Conservation (phyloP, 2,329 filamentous ascomycete species). For the Microsporum canis region DNA sequence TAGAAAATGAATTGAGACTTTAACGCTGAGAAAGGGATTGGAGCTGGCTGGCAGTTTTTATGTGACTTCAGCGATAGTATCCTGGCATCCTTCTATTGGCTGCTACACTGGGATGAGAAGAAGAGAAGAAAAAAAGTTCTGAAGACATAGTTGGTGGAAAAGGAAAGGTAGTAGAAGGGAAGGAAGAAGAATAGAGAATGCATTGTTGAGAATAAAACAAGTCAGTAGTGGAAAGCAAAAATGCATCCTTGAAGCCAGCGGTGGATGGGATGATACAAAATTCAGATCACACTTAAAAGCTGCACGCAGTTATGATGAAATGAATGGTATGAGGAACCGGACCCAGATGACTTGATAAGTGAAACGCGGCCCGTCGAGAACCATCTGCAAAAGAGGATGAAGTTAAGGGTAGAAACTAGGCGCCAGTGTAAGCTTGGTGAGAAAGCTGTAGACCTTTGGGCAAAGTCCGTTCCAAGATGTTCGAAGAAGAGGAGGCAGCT, state of each 20-base stretch:
- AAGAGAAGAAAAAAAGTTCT: background rate
- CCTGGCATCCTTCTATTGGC: background rate
- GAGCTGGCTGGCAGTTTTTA: background rate
- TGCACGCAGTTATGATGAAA: background rate
- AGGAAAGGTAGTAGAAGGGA: background rate
- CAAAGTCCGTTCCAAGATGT: background rate
- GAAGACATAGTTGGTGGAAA: background rate
- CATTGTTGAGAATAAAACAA: background rate
- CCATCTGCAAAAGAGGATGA: background rate
- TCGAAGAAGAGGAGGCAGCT: background rate
- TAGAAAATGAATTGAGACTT: conserved; percentile 8
- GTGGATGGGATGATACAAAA: background rate
- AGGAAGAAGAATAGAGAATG: background rate
- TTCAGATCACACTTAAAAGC: background rate
- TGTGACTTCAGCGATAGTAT: background rate
- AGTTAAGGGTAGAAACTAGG: background rate
- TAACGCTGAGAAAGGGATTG: background rate
- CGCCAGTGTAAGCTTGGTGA: background rate
- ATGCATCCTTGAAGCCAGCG: background rate
- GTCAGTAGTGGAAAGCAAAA: background rate
- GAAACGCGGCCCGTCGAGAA: background rate
- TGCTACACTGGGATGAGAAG: background rate
- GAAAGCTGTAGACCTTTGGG: background rate
- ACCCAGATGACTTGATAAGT: background rate
- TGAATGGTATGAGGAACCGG: background rate